These are phyloP conservation scores for Fusarium denticulatum DNA, from an alignment of 2,329 filamentous ascomycete species.

Conservation along the genomic window DNA sequence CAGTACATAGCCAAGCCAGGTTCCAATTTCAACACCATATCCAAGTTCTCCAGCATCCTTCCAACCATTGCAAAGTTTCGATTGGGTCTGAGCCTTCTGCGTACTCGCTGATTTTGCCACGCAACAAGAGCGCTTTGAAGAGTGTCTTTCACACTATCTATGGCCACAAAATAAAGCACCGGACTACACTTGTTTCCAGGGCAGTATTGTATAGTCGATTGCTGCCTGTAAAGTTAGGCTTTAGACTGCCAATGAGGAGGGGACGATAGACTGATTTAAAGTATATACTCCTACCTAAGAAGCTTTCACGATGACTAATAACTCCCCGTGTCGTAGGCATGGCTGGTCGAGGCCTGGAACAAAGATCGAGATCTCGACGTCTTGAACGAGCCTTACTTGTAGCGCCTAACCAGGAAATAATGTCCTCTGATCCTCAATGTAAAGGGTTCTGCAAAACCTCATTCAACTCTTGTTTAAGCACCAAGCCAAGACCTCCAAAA, in stretches of 20 bases:
- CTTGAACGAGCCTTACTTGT: neutral
- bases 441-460: fast-evolving
- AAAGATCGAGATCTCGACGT: neutral
- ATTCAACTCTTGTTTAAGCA: fast-evolving
- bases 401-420: neutral
- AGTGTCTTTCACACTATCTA: neutral
- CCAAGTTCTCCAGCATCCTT: too few species aligned
- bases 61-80: too few species aligned
- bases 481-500: neutral
- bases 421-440: neutral
- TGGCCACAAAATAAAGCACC: neutral
- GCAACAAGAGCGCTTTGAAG: neutral
- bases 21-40: too few species aligned
- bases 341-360: neutral
- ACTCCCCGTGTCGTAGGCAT: fast-evolving
- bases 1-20: too few species aligned
- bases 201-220: neutral
- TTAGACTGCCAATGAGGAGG: neutral
- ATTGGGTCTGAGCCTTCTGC: neutral
- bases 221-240: fast-evolving
- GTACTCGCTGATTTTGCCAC: neutral
- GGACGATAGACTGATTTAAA: fast-evolving
- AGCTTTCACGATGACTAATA: neutral
- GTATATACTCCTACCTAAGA: neutral
- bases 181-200: neutral